Percentiles rank a stretch among this genome's conserved stretches.
Evolutionary conservation across 2,329 filamentous ascomycete genomes (phyloP).

Genomic region (Ophiocordyceps camponoti-floridani): DNA sequence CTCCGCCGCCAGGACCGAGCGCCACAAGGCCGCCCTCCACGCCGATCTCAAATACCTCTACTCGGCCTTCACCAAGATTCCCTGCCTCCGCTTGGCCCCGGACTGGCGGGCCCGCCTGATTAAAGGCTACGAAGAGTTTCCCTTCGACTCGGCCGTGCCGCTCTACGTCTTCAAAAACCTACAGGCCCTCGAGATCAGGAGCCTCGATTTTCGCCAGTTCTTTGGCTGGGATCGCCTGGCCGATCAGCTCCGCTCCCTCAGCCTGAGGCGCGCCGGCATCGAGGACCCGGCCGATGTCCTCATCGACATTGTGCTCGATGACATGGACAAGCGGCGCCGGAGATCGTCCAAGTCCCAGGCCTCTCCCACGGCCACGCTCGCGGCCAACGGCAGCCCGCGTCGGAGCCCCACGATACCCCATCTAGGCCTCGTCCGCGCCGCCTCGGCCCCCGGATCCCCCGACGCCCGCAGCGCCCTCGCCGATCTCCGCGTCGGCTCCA

Average conservation of each 20-base stretch:
- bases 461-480: slow-evolving; percentile 26
- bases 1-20: slow-evolving; percentile 67
- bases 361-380: slow-evolving; percentile 60
- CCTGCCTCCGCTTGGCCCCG: slow-evolving; percentile 74
- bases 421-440: slow-evolving; percentile 48
- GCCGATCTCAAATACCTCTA: slow-evolving; percentile 91
- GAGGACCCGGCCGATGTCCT: slow-evolving; percentile 83
- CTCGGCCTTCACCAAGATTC: slow-evolving; percentile 96
- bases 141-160: slow-evolving; percentile 91
- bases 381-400: slow-evolving; percentile 34
- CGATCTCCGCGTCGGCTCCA: slow-evolving; percentile 41
- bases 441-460: slow-evolving; percentile 49
- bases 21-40: slow-evolving; percentile 70
- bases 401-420: slow-evolving; percentile 46
- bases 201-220: slow-evolving; percentile 92
- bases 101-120: slow-evolving; percentile 86
- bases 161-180: slow-evolving; percentile 96
- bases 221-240: slow-evolving; percentile 92
- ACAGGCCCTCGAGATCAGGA: slow-evolving; percentile 81
- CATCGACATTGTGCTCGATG: slow-evolving; percentile 85
- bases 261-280: slow-evolving; percentile 69
- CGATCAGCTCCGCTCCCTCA: slow-evolving; percentile 79
- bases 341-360: slow-evolving; percentile 74
- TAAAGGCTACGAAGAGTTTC: slow-evolving; percentile 89
- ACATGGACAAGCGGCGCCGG: slow-evolving; percentile 81